Percentiles rank a stretch among this genome's conserved stretches.
phyloP scores from a whole-genome alignment of 192 early-diverging fungal species.

The Backusella luteola region DNA sequence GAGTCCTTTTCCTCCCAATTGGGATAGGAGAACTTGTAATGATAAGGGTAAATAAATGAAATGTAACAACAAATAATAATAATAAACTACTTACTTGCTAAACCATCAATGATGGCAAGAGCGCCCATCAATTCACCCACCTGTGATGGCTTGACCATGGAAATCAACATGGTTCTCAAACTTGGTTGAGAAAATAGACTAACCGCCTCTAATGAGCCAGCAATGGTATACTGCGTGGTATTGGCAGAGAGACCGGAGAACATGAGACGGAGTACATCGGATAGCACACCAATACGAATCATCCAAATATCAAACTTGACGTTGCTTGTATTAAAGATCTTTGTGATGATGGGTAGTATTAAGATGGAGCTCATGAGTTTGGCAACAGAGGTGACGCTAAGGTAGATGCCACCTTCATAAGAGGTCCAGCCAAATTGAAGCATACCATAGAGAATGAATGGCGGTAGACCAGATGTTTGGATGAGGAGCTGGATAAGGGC shows the following conservation, averaged over 20 bases:
- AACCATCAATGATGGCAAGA: conserved; percentile 42
- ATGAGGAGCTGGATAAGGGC: conserved; percentile 19
- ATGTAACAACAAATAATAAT: not conserved
- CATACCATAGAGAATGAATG: conserved; percentile 40
- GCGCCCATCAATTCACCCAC: conserved; percentile 49
- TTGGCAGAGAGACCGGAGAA: conserved; percentile 30
- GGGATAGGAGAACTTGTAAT: conserved; percentile 31
- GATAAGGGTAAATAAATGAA: not conserved
- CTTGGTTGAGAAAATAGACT: conserved; percentile 35
- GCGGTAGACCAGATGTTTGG: conserved; percentile 12
- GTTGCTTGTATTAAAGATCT: conserved; percentile 27
- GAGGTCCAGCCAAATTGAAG: conserved; percentile 41
- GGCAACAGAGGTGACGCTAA: conserved; percentile 17
- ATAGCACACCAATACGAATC: conserved; percentile 36
- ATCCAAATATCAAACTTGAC: conserved; percentile 46
- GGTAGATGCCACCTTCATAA: conserved; percentile 39
- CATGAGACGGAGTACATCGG: conserved; percentile 30
- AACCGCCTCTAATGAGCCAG: conserved; percentile 26
- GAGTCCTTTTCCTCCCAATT: conserved; percentile 39
- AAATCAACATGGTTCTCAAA: conserved; percentile 41
- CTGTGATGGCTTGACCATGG: conserved; percentile 44
- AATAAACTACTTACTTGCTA: conserved; percentile 11
- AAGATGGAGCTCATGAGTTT: conserved; percentile 28
- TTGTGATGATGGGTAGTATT: conserved; percentile 33
- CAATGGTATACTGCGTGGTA: conserved; percentile 9